Evolutionary conservation across 2,329 filamentous ascomycete genomes (phyloP).

Genomic region (Arthrobotrys entomopaga): DNA sequence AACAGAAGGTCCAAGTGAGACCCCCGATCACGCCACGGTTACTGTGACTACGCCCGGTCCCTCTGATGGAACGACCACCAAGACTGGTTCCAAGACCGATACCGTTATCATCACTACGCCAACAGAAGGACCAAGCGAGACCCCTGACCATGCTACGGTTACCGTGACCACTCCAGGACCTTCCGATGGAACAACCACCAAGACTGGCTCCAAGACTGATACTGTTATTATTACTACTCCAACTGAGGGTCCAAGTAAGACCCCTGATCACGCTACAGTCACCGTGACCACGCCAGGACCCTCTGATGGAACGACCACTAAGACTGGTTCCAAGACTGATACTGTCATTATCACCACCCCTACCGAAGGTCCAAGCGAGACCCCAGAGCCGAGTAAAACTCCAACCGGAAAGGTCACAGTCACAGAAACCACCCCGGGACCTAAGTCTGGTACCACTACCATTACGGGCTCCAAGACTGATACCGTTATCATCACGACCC

Average conservation of each 20-base stretch:
- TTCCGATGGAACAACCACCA: not conserved
- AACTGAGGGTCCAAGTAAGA: not conserved
- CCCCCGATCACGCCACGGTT: not conserved
- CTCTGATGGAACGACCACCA: not conserved
- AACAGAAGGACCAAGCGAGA: not conserved
- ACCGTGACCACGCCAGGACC: not conserved
- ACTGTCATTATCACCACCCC: slow-evolving; percentile 14
- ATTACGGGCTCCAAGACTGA: not conserved
- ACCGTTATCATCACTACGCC: slow-evolving; percentile 4
- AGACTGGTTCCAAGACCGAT: not conserved
- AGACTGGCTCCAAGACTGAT: slow-evolving; percentile 1
- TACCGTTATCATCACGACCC: slow-evolving; percentile 9
- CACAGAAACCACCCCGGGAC: not conserved
- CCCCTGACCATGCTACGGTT: not conserved
- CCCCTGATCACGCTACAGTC: not conserved
- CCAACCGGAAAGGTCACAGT: not conserved
- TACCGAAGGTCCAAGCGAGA: not conserved
- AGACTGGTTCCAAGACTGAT: slow-evolving; percentile 8
- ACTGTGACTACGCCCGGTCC: slow-evolving; percentile 4
- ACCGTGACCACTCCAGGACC: not conserved
- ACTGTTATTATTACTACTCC: slow-evolving; percentile 8
- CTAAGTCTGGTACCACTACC: not conserved
- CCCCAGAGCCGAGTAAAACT: not conserved
- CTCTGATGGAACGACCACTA: slow-evolving; percentile 2
- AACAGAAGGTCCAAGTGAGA: not conserved